Evolutionary conservation across 176 grass and related monocot genomes (phyloP).

Genomic region (Carex littledalei): DNA sequence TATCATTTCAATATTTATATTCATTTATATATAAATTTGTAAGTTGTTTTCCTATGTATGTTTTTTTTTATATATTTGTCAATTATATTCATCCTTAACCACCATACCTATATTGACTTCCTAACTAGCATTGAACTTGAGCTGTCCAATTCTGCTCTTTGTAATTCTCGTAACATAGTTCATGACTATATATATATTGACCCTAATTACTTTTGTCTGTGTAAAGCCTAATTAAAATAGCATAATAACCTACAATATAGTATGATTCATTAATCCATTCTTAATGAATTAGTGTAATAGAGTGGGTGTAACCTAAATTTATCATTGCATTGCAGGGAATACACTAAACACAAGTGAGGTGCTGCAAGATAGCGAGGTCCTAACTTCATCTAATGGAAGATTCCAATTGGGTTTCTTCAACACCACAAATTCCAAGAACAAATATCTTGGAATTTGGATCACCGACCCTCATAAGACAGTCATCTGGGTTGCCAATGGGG

Average conservation of each 20-base stretch:
- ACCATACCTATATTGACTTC: background rate
- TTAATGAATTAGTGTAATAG: background rate
- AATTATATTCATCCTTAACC: background rate
- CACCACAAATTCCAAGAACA: background rate
- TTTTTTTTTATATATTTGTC: background rate
- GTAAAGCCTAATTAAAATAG: background rate
- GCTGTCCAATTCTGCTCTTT: too few relatives aligned
- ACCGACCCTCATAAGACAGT: background rate
- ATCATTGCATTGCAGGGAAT: background rate
- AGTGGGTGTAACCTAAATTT: background rate
- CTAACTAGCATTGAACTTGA: background rate
- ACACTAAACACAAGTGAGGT: background rate
- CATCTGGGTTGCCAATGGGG: conserved; percentile 2
- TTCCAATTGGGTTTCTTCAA: conserved; percentile 21
- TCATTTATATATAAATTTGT: too few relatives aligned
- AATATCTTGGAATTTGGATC: conserved; percentile 16
- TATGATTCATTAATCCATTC: background rate
- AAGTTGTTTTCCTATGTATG: background rate
- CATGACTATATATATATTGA: background rate
- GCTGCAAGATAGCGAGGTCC: background rate
- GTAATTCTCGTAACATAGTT: too few relatives aligned
- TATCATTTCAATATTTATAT: too few relatives aligned
- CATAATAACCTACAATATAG: background rate
- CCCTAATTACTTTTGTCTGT: background rate
- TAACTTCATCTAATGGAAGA: background rate